Conservation (phyloP, 148 eudicot genomes). For the Rhododendron griersonianum region DNA sequence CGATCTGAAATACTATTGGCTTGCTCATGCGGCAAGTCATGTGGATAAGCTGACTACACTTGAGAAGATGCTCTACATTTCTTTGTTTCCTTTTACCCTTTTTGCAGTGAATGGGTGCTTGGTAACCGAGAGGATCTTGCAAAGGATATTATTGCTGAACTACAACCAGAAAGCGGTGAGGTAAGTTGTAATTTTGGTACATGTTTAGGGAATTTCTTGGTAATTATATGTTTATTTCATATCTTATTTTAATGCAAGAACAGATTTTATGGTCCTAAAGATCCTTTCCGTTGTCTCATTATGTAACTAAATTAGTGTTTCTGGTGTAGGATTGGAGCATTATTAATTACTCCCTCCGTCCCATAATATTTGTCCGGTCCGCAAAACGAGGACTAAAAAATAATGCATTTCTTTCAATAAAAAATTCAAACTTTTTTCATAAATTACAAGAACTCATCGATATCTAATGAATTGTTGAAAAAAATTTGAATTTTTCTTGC, state of each 20-base stretch:
- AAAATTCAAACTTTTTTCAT: too few relatives aligned
- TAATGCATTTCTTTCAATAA: too few relatives aligned
- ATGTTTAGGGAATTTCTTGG: not conserved
- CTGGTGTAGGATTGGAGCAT: not conserved
- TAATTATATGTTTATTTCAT: not conserved
- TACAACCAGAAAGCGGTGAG: constrained; percentile 79
- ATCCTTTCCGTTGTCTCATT: not conserved
- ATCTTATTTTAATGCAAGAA: not conserved
- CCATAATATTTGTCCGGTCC: too few relatives aligned
- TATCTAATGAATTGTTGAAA: too few relatives aligned
- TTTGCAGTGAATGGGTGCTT: constrained; percentile 92
- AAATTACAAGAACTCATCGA: too few relatives aligned
- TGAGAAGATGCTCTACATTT: not conserved
- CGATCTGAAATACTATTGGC: not conserved
- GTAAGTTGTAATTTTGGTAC: constrained; percentile 32
- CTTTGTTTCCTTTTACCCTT: not conserved
- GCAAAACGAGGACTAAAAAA: too few relatives aligned
- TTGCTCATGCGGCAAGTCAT: not conserved
- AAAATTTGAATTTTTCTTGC: too few relatives aligned
- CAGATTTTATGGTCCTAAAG: not conserved
- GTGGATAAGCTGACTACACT: not conserved
- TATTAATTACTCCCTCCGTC: too few relatives aligned
- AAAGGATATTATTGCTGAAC: constrained; percentile 78
- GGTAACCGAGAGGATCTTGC: constrained; percentile 97
- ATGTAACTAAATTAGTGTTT: not conserved